Evolutionary conservation across 148 eudicot genomes (phyloP), one percentile per base, ranked within the genome.

Genomic region (Fagopyrum homotropicum): DNA sequence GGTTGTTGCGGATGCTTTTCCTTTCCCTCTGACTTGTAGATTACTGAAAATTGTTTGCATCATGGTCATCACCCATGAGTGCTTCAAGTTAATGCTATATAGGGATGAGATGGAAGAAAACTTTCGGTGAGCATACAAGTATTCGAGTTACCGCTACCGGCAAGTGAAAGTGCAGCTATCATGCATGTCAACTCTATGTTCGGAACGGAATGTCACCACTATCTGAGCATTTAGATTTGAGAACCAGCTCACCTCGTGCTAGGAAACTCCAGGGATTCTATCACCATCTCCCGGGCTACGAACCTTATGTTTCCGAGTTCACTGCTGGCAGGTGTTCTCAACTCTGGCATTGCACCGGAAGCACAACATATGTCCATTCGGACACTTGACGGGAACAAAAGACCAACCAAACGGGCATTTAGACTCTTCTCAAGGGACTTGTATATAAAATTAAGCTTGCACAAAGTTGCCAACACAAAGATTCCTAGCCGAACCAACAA

Each of bases 251-350:
- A 75, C 77, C 75, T 88, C 87, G 48, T 88, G 91, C 84, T 77
- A n/a, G 90, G 86, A 72, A 87, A 22, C 26, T 87, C 90, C 15
- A 89, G 79, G 61, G 85, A 79, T 72, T 87, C 89, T 11, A 88
- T 85, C 19, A 87, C 85, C 72, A 83, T 84, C 82, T 89, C 93
- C 85, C 87, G 79, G 45, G 93, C 93, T 80, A 85, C 63, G 77
- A 90, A 89, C 83, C 93, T 84, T 77, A 87, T 89, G 80, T 89
- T 84, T 45, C 90, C 89, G 64, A 87, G 90, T 83, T 22, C 26
- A 22, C 26, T 22, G 26, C 26, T 22, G 26, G 26, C 26, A 22
- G 26, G 26, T 22, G 26, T 22, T 79, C 12, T 77, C 83, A 61
- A 89, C 82, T 74, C 86, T 77, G 12, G 82, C 73, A 74, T 85